These are phyloP conservation scores for Scutellaria baicalensis DNA, from an alignment of 257 asterid species.

Conservation along the genomic window DNA sequence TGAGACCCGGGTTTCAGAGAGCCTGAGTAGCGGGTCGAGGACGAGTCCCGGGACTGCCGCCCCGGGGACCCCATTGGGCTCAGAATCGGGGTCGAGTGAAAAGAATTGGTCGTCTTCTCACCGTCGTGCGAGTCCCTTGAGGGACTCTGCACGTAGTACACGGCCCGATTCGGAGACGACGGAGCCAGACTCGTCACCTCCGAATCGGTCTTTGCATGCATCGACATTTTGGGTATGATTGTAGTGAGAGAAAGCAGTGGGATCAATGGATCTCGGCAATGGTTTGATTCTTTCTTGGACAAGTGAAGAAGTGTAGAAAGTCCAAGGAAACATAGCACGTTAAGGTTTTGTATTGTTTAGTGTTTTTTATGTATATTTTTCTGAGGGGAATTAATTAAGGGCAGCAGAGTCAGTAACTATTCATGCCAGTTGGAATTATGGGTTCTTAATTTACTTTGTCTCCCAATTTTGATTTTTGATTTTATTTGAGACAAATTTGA, in stretches of 20 bases:
- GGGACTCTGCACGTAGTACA: slow-evolving; percentile 94
- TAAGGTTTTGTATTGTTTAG: slow-evolving; percentile 18
- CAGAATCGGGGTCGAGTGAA: slow-evolving; percentile 81
- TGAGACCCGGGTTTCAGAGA: slow-evolving; percentile 80
- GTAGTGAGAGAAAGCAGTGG: neutral
- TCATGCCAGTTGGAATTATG: slow-evolving; percentile 26
- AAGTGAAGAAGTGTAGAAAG: slow-evolving; percentile 19
- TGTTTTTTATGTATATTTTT: neutral
- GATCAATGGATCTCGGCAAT: slow-evolving; percentile 11
- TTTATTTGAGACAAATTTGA: neutral
- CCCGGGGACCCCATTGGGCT: slow-evolving; percentile 96
- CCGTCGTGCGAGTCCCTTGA: slow-evolving; percentile 96
- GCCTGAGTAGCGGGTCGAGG: slow-evolving; percentile 85
- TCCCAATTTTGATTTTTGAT: neutral
- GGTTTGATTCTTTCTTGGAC: slow-evolving; percentile 25
- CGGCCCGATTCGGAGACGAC: slow-evolving; percentile 76
- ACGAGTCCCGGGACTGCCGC: slow-evolving; percentile 87
- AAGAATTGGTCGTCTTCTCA: slow-evolving; percentile 82
- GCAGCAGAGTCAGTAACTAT: slow-evolving; percentile 2
- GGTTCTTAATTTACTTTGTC: slow-evolving; percentile 13
- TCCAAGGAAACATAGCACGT: slow-evolving; percentile 35
- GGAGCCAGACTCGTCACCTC: slow-evolving; percentile 87
- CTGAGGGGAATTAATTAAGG: slow-evolving; percentile 22
- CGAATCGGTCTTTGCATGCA: slow-evolving; percentile 82
- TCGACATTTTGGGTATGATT: slow-evolving; percentile 26